phyloP scores from a whole-genome alignment of 2,329 filamentous ascomycete genomes.

The Fusarium foetens region DNA sequence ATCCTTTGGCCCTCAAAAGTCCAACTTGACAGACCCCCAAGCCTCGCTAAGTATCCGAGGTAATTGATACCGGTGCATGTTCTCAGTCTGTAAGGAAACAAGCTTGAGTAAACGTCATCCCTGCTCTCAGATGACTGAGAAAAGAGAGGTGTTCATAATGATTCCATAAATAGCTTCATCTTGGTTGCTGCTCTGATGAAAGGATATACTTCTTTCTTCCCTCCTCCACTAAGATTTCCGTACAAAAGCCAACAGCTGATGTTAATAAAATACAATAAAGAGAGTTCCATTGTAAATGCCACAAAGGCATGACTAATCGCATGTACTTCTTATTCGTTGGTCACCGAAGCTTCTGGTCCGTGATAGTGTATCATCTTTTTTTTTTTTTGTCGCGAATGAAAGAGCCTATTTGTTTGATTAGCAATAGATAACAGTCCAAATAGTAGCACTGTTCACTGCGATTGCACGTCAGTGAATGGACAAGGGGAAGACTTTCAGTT shows the following conservation, averaged over 20 bases:
- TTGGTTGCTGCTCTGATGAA: background rate
- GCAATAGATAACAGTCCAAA: conserved; percentile 4
- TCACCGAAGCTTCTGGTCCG: conserved; percentile 38
- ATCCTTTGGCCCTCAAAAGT: background rate
- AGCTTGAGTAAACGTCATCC: background rate
- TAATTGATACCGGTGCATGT: background rate
- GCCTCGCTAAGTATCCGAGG: background rate
- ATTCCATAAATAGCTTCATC: conserved; percentile 13
- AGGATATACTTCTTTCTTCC: background rate
- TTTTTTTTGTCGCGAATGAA: conserved; percentile 16
- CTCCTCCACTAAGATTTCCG: background rate
- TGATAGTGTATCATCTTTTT: conserved; percentile 14
- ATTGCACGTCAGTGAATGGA: background rate
- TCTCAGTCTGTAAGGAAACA: conserved; percentile 6
- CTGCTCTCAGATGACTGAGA: background rate
- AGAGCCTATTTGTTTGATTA: conserved; percentile 3
- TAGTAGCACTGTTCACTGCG: background rate
- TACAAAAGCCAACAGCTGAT: background rate
- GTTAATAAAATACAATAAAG: background rate
- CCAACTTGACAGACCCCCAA: background rate
- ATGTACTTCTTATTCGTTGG: background rate
- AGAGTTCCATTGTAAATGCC: background rate
- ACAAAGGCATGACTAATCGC: conserved; percentile 29
- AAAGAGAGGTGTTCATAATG: background rate
- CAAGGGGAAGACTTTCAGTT: background rate